A percentile compares a stretch with the other conserved stretches of the same genome.
Conservation (phyloP, 78 protist genomes). For the Salpingoeca rosetta region DNA sequence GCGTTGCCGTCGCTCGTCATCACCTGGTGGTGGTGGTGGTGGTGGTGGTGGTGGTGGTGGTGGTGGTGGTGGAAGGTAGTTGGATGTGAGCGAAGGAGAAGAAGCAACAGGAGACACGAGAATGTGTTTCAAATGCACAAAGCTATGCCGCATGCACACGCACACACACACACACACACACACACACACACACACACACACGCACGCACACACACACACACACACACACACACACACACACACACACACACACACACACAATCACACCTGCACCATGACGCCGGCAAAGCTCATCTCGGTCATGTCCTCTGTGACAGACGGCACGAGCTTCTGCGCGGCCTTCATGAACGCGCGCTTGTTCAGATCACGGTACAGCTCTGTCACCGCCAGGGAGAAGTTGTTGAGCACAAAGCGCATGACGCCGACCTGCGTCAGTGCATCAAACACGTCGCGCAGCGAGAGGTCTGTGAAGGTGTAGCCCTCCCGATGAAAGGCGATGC, state of each 20-base stretch:
- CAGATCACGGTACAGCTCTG: not conserved
- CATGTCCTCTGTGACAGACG: not conserved
- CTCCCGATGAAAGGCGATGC: conserved; percentile 33
- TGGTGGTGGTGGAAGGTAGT: not conserved
- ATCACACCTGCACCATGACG: not conserved
- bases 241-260: no score
- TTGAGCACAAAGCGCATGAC: conserved; percentile 80
- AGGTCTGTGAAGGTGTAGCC: conserved; percentile 34
- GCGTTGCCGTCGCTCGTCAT: conserved; percentile 81
- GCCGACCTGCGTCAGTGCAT: conserved; percentile 23
- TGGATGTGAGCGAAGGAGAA: not conserved
- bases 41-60: not conserved
- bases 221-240: not conserved
- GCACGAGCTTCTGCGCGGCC: not conserved
- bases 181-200: not conserved
- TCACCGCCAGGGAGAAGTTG: conserved; percentile 64
- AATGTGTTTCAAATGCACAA: not conserved
- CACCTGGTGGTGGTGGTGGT: conserved; percentile 69
- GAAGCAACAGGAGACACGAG: not conserved
- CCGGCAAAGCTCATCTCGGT: not conserved
- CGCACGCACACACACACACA: conserved; percentile 6
- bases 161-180: not conserved
- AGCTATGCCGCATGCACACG: not conserved
- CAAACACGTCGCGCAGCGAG: conserved; percentile 16
- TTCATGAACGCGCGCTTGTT: not conserved